Evolutionary conservation across 257 asterid species (phyloP).

Genomic region (Solanum chiquidenum): DNA sequence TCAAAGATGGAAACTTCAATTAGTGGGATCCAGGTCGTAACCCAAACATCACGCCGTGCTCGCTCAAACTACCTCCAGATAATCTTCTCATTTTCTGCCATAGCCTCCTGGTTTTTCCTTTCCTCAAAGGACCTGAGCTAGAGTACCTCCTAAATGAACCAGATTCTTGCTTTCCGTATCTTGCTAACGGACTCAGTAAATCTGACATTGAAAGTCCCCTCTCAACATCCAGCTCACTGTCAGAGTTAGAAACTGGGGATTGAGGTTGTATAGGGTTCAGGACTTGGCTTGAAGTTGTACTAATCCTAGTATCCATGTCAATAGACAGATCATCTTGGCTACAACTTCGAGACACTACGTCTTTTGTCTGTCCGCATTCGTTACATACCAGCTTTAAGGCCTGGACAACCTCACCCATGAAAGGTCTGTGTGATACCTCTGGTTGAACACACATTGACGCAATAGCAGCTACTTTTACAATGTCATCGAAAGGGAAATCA

Average conservation of each 20-base stretch:
- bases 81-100: constrained; percentile 62
- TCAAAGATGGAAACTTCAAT: background rate
- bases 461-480: constrained; percentile 83
- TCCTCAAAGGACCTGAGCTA: constrained; percentile 62
- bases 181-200: constrained; percentile 37
- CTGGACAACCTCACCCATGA: constrained; percentile 96
- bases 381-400: constrained; percentile 73
- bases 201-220: constrained; percentile 62
- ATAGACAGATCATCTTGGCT: constrained; percentile 41
- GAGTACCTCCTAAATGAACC: constrained; percentile 60
- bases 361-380: constrained; percentile 45
- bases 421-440: constrained; percentile 86
- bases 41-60: constrained; percentile 39
- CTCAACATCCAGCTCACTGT: constrained; percentile 48
- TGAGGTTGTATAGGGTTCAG: constrained; percentile 26
- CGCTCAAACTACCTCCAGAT: constrained; percentile 64
- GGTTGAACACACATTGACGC: constrained; percentile 95
- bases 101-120: constrained; percentile 28
- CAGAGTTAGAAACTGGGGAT: constrained; percentile 38
- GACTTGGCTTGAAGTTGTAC: constrained; percentile 10
- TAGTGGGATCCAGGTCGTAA: constrained; percentile 57
- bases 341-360: constrained; percentile 25
- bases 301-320: constrained; percentile 21
- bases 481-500: constrained; percentile 40
- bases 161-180: constrained; percentile 25